Evolutionary conservation across 805 yeast species (phyloP).

Genomic region (Cyberlindnera samutprakarnensis): DNA sequence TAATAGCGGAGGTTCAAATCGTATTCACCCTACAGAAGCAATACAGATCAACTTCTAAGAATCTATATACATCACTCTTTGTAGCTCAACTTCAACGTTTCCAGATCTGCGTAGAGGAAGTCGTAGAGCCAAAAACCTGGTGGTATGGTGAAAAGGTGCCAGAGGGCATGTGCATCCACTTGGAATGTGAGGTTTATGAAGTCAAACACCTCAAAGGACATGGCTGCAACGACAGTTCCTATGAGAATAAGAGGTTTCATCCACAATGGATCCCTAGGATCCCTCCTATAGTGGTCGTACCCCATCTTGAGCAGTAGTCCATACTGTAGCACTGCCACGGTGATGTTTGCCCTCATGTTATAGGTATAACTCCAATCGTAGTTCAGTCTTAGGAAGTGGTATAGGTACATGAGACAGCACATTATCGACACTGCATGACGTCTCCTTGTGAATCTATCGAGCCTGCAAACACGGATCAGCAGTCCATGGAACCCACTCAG

Average conservation of each 20-base stretch:
- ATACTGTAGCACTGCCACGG: conserved; percentile 73
- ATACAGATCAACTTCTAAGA: too few species aligned
- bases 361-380: conserved; percentile 86
- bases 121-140: conserved; percentile 75
- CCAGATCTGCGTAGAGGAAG: conserved; percentile 42
- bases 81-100: conserved; percentile 24
- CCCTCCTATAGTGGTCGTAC: conserved; percentile 23
- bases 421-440: conserved; percentile 31
- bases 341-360: conserved; percentile 85
- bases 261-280: conserved; percentile 20
- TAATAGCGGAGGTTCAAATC: too few species aligned
- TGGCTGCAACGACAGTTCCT: conserved; percentile 53
- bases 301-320: conserved; percentile 26
- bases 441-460: conserved; percentile 36
- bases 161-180: conserved; percentile 85
- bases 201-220: conserved; percentile 88
- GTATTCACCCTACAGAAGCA: too few species aligned
- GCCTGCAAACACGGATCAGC: conserved; percentile 47
- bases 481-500: conserved; percentile 71
- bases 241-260: conserved; percentile 47
- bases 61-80: too few species aligned
- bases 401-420: conserved; percentile 44
- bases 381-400: conserved; percentile 60
- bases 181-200: conserved; percentile 66
- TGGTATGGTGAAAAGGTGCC: conserved; percentile 86